Evolutionary conservation across 2,329 filamentous ascomycete species (phyloP), one percentile per base, ranked within the genome.

Genomic region (Fusarium oxysporum): DNA sequence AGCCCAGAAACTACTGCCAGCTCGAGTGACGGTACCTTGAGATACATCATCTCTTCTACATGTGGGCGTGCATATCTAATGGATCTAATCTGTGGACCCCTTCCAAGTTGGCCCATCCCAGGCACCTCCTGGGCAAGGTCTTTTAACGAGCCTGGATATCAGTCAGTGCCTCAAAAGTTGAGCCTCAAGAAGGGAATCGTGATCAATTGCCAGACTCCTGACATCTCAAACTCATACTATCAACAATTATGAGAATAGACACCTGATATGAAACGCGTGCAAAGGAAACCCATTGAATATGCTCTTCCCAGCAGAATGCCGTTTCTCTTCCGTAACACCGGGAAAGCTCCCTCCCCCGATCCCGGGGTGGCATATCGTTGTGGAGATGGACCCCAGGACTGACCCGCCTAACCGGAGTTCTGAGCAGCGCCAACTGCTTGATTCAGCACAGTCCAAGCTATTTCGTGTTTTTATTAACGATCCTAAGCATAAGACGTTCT

Each of bases 361-460:
- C 55, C 75, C 75, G 75, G 74, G 62, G 70, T 76, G 73, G 73
- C 57, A 67, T 72, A 61, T 58, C 41, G 44, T 38, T 56, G 62
- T 71, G 71, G 65, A 50, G 51, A 59, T 59, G 43, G 61, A 64
- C 64, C 58, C 68, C 65, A 65, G 51, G 64, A 72, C 68, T 67
- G 68, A 71, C 70, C 75, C 75, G 64, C 71, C 58, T 56, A 66
- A 59, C 75, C 75, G 75, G 75, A 75, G 66, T 73, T 77, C 75
- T 75, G 75, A 71, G 73, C 55, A 65, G 60, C 65, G 57, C 58
- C 57, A 57, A 72, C 68, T 71, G 58, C 62, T 73, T 45, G 45
- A 64, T 72, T 51, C 51, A 71, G 58, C 47, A 73, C 44, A 50
- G 53, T 13, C 70, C 47, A 71, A 17, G 41, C 59, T 60, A 54